Conservation (phyloP, 2,329 filamentous ascomycete genomes). For the Pseudogymnoascus destructans region DNA sequence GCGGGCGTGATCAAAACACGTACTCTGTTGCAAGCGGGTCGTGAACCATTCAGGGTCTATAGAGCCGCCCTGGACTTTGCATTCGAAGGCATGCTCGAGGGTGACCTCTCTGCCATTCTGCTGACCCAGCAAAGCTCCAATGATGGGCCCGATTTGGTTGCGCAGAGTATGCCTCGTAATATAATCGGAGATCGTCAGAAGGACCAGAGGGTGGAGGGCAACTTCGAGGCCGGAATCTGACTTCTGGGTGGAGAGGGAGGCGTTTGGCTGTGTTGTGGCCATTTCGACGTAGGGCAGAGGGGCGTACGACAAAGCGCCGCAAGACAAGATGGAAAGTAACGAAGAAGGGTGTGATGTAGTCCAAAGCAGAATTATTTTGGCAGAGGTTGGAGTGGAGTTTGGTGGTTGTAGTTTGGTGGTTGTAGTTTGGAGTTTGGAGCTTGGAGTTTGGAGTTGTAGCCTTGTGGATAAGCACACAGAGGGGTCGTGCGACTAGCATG, state of each 20-base stretch:
- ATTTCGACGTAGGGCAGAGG: conserved; percentile 26
- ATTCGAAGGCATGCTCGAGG: conserved; percentile 87
- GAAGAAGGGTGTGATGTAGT: neutral
- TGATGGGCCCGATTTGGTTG: conserved; percentile 58
- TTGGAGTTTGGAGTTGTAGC: neutral
- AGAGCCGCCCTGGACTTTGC: conserved; percentile 36
- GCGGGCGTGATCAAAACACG: conserved; percentile 25
- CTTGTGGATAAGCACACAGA: conserved; percentile 4
- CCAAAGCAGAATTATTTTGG: neutral
- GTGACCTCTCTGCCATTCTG: conserved; percentile 85
- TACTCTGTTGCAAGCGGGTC: conserved; percentile 73
- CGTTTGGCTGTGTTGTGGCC: conserved; percentile 35
- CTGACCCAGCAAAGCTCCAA: conserved; percentile 81
- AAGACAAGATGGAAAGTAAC: neutral
- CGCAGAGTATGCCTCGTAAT: conserved; percentile 83
- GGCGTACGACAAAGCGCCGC: neutral
- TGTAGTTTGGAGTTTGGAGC: neutral
- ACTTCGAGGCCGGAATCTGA: conserved; percentile 57
- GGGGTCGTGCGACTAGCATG: neutral
- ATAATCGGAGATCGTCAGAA: conserved; percentile 93
- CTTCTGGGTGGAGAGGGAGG: conserved; percentile 53
- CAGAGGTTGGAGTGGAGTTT: neutral
- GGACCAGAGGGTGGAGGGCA: conserved; percentile 81
- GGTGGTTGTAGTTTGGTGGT: neutral
- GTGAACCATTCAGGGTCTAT: conserved; percentile 58